Conservation (phyloP, 1,284 basidiomycete genomes). For the Cutaneotrichosporon curvatum region DNA sequence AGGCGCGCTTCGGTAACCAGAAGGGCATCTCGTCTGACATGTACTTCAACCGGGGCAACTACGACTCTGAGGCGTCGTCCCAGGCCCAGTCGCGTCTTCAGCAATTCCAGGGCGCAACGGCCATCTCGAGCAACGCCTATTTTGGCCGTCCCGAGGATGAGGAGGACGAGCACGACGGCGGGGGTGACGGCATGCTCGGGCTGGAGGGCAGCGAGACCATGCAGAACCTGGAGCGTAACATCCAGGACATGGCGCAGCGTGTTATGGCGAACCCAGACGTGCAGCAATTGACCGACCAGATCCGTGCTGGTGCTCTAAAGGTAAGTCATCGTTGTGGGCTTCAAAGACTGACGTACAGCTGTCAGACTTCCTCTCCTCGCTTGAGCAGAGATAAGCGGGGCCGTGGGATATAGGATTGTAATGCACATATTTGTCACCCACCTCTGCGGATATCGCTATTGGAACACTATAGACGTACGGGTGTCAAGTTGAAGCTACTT, state of each 20-base stretch:
- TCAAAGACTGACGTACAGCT: conserved; percentile 48
- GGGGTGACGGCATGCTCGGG: conserved; percentile 54
- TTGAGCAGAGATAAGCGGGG: conserved; percentile 12
- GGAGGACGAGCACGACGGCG: conserved; percentile 36
- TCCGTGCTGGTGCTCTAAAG: conserved; percentile 77
- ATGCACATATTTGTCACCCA: too few relatives aligned
- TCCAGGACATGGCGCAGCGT: conserved; percentile 68
- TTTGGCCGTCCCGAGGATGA: conserved; percentile 77
- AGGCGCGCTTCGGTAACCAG: conserved; percentile 84
- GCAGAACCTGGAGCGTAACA: conserved; percentile 60
- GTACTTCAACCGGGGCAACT: conserved; percentile 87
- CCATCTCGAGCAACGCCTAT: conserved; percentile 92
- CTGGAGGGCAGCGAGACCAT: conserved; percentile 62
- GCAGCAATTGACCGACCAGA: conserved; percentile 75
- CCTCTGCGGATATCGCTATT: too few relatives aligned
- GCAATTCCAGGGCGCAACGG: conserved; percentile 82
- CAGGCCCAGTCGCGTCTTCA: conserved; percentile 79
- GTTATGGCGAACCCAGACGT: conserved; percentile 85
- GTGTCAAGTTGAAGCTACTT: too few relatives aligned
- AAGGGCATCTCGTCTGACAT: conserved; percentile 94
- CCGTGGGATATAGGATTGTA: too few relatives aligned
- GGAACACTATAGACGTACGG: too few relatives aligned
- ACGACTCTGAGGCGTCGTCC: conserved; percentile 64
- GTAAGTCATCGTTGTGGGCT: conserved; percentile 47
- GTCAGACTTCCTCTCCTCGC: conserved; percentile 66